Evolutionary conservation across 192 early-diverging fungal species (phyloP).

Genomic region (Fimicolochytrium jonesii): DNA sequence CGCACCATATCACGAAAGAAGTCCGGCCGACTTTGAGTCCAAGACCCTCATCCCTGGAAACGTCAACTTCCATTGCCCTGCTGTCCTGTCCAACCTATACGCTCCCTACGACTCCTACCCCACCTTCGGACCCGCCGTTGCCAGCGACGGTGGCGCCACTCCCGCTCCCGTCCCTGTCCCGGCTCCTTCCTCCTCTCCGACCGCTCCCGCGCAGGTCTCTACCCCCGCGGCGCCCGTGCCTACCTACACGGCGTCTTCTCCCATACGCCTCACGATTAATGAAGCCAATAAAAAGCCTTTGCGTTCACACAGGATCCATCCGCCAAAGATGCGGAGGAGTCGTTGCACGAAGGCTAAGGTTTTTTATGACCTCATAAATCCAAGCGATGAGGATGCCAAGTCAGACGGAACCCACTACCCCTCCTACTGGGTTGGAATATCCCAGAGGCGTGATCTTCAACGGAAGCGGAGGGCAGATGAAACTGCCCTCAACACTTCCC

Average conservation of each 20-base stretch:
- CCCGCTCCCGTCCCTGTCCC: constrained; percentile 4
- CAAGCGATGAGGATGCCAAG: neutral
- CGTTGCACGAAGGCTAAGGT: constrained; percentile 2
- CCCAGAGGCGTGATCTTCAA: constrained; percentile 14
- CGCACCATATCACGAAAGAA: too few species aligned
- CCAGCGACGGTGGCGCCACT: neutral
- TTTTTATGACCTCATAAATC: constrained; percentile 11
- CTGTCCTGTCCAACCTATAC: constrained; percentile 6
- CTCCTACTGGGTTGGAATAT: constrained; percentile 16
- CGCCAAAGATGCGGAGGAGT: neutral
- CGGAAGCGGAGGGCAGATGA: neutral
- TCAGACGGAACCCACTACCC: constrained; percentile 5
- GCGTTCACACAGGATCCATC: neutral
- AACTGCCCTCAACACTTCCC: constrained; percentile 2
- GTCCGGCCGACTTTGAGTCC: neutral
- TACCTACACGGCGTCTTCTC: neutral
- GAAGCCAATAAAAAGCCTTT: neutral
- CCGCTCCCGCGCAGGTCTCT: too few species aligned
- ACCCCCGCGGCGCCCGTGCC: too few species aligned
- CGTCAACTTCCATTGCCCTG: neutral
- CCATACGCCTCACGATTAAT: neutral
- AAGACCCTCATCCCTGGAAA: constrained; percentile 4
- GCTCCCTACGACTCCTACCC: neutral
- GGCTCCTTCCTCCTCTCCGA: neutral
- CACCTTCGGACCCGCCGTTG: neutral